Evolutionary conservation across 192 early-diverging fungal species (phyloP), one percentile per base, ranked within the genome.

Genomic region (Linnemannia hyalina): DNA sequence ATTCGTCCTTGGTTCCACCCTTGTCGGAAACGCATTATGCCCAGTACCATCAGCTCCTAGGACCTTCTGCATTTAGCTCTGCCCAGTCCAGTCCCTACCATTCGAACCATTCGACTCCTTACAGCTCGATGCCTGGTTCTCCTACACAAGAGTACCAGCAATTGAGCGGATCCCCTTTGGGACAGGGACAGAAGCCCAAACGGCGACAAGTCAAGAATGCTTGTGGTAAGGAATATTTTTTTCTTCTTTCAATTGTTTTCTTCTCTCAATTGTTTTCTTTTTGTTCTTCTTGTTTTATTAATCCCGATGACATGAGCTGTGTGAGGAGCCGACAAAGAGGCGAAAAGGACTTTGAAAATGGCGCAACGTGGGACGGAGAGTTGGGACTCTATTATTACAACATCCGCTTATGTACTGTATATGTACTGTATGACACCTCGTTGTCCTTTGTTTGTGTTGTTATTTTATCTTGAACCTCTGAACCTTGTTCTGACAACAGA

Each of bases 161-260:
- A 18, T 35, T 78, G 75, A 65, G 36, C 55, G 78, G 69, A 22
- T 65, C 75, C 10, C n/a, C 46, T 7, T 63, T 75, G 47, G 42
- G 63, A 49, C 74, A 78, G 38, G 42, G 63, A 47, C 74, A 78
- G 10, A 87, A 85, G 65, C 78, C 78, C 49, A 96, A 96, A 73
- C 92, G 96, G 74, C 91, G 92, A 46, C 97, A 97, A 80, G 97
- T 97, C 70, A 97, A 97, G 82, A 97, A 96, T 88, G 97, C 97
- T 20, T 97, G 97, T 90, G 94, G 94, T 95, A 92, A 83, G 89
- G 86, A 41, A 23, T 40, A 26, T 41, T 73, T 60, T 32, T 65
- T 74, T 26, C 70, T 79, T 57, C 6, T 4, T 38, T 26, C 0
- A 10, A 9, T 29, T 32, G 6, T 22, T n/a, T 29, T 3, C 9